Evolutionary conservation across 1,284 basidiomycete genomes (phyloP), one percentile per base, ranked within the genome.

Genomic region (Microbotryomycetes sp.): DNA sequence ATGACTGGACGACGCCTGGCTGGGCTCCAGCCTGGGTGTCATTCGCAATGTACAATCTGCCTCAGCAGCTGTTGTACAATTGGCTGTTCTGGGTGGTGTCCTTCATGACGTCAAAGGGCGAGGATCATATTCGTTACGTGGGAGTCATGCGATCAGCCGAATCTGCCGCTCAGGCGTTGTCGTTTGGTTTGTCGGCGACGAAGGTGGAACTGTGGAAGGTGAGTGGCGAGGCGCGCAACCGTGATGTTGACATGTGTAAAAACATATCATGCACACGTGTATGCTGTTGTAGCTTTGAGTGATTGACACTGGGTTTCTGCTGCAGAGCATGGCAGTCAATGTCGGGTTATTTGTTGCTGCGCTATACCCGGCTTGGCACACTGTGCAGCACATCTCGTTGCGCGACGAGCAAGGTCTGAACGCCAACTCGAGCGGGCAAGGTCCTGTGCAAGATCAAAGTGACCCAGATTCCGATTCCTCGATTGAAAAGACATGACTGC

Each of bases 41-140:
- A 9, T 9, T 51, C 49, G 49, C 32, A 12, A 7, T 28, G 15
- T 6, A 51, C 9, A 29, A 25, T 12, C 49, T 51, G 6, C 6
- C 25, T 30, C 14, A 25, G 15, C 49, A 51, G 49, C 49, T 51
- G 6, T 30, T 51, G 12, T 51, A 51, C 25, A 51, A 51, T 30
- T 51, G 49, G 49, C 15, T 51, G 26, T 51, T 15, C 49, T 51
- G 49, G 49, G 26, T 51, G 7, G 49, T 51, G 15, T 9, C 49
- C 22, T 51, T 25, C 49, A 7, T 51, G 9, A 14, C 49, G 14
- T 19, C 49, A 30, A n/a, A n/a, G n/a, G 49, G 49, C 15, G 15
- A 51, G 25, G 49, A 51, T 6, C 49, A 28, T 7, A 30, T 6
- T 6, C 49, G 49, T 23, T 22, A 51, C 9, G 25, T 51, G 26